These are phyloP conservation scores for Paramecium tetraurelia DNA, from an alignment of 73 alveolate genomes.

Conservation along the genomic window DNA sequence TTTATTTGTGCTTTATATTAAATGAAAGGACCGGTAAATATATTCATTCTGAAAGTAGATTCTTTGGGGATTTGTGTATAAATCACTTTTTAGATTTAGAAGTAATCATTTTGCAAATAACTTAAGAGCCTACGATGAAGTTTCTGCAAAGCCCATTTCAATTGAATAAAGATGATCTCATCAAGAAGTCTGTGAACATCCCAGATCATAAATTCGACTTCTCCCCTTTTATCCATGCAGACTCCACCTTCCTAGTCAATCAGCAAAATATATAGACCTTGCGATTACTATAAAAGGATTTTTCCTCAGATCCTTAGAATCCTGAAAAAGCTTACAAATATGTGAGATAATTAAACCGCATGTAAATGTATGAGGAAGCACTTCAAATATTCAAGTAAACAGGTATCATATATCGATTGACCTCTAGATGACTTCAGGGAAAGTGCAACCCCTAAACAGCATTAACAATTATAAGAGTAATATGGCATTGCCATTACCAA, in stretches of 20 bases:
- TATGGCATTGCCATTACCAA: neutral
- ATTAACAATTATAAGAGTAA: neutral
- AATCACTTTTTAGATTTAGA: neutral
- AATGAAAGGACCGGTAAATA: constrained; percentile 8
- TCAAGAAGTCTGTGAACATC: neutral
- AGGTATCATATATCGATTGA: neutral
- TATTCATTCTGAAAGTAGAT: neutral
- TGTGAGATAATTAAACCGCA: neutral
- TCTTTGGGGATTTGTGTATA: constrained; percentile 13
- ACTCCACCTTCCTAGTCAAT: neutral
- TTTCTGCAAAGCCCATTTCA: neutral
- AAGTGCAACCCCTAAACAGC: neutral
- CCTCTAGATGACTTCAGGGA: neutral
- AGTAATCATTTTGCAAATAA: neutral
- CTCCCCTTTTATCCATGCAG: neutral
- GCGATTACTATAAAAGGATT: neutral
- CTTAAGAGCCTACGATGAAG: neutral
- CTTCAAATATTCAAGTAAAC: neutral
- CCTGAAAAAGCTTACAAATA: constrained; percentile 5
- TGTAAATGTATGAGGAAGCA: constrained; percentile 15
- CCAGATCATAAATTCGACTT: constrained; percentile 13
- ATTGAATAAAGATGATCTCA: neutral
- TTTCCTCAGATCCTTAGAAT: neutral
- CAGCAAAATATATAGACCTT: neutral
- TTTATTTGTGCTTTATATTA: neutral